Percentiles rank a stretch among this genome's conserved stretches.
Conservation (phyloP, 768 basidiomycete genomes). For the Tricholoma flavovirens region DNA sequence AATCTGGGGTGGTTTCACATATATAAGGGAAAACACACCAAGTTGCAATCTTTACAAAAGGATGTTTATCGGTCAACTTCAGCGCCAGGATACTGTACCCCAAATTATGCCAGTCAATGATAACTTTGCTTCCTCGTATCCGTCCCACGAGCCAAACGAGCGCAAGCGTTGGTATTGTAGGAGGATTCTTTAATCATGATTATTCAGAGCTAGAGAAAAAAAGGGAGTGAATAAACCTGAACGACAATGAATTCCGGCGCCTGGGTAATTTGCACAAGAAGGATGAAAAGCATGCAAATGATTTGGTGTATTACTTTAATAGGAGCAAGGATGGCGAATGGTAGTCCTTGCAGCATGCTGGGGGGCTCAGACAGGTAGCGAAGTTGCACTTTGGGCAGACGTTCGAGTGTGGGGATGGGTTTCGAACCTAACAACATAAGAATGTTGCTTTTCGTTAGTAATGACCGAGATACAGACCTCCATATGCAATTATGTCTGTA, state of each 20-base stretch:
- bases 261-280: slow-evolving; percentile 54
- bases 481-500: slow-evolving; percentile 81
- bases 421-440: slow-evolving; percentile 53
- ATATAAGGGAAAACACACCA: slow-evolving; percentile 40
- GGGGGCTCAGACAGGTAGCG: slow-evolving; percentile 67
- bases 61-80: slow-evolving; percentile 62
- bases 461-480: slow-evolving; percentile 43
- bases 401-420: slow-evolving; percentile 68
- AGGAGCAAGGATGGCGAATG: slow-evolving; percentile 72
- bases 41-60: slow-evolving; percentile 68
- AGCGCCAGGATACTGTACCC: slow-evolving; percentile 91
- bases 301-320: slow-evolving; percentile 76
- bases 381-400: slow-evolving; percentile 57
- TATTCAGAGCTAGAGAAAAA: slow-evolving; percentile 1
- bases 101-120: slow-evolving; percentile 99
- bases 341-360: slow-evolving; percentile 41
- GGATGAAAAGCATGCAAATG: slow-evolving; percentile 50
- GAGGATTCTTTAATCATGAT: slow-evolving; percentile 69
- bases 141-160: slow-evolving; percentile 71
- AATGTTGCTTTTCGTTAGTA: neutral
- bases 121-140: slow-evolving; percentile 73
- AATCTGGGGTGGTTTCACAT: neutral
- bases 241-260: slow-evolving; percentile 84
- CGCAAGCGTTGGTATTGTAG: slow-evolving; percentile 89
- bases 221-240: slow-evolving; percentile 55